phyloP scores from a whole-genome alignment of 495 filamentous ascomycete genomes.

The Eremomyces bilateralis region DNA sequence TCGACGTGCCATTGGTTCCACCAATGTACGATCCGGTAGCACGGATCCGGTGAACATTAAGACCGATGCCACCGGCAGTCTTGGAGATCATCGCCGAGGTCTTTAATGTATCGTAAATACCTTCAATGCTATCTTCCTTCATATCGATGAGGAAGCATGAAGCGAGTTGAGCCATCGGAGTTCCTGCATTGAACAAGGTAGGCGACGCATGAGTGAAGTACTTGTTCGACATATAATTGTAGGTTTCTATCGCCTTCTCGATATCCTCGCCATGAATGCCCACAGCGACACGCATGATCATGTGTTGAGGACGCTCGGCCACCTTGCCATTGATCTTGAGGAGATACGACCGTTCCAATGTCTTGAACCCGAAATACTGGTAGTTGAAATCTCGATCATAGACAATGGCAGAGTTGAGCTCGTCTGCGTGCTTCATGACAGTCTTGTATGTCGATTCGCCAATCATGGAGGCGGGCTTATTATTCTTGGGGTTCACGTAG shows the following conservation, averaged over 20 bases:
- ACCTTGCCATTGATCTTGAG: constrained; percentile 82
- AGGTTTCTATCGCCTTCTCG: constrained; percentile 86
- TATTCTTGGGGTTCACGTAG: constrained; percentile 91
- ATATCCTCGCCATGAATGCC: constrained; percentile 90
- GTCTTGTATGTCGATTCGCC: constrained; percentile 68
- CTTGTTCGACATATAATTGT: constrained; percentile 94
- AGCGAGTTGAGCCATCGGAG: constrained; percentile 75
- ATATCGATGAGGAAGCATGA: constrained; percentile 98
- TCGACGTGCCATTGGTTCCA: constrained; percentile 92
- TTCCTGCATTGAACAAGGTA: constrained; percentile 94
- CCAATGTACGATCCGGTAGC: constrained; percentile 93
- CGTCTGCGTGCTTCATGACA: constrained; percentile 85
- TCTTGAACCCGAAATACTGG: constrained; percentile 99
- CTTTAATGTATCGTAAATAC: constrained; percentile 97
- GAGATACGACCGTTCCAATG: constrained; percentile 89
- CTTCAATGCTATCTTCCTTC: constrained; percentile 97
- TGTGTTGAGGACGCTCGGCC: constrained; percentile 89
- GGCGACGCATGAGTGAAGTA: constrained; percentile 96
- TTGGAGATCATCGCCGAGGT: constrained; percentile 99
- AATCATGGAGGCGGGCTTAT: constrained; percentile 74
- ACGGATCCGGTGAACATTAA: constrained; percentile 89
- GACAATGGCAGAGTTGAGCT: constrained; percentile 94
- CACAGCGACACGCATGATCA: constrained; percentile 98
- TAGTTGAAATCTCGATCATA: constrained; percentile 99
- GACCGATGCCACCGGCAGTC: constrained; percentile 89